A percentile compares a stretch with the other conserved stretches of the same genome.
Evolutionary conservation across 2,329 filamentous ascomycete species (phyloP).

Genomic region (Xylaria multiplex): DNA sequence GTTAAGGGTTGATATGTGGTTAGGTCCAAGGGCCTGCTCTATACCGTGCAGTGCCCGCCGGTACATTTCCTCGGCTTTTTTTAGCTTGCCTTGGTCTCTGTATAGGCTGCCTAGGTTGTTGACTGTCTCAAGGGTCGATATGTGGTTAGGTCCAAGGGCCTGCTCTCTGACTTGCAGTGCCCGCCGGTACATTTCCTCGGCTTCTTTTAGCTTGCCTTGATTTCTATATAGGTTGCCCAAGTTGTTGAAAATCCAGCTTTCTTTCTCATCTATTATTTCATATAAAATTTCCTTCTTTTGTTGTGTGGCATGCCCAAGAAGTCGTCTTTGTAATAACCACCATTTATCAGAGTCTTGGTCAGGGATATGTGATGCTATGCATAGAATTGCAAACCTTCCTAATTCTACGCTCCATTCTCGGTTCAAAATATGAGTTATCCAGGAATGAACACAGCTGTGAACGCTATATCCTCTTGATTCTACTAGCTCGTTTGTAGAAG

Average conservation of each 20-base stretch:
- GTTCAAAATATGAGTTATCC: constrained; percentile 26
- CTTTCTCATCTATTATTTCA: background rate
- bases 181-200: constrained; percentile 46
- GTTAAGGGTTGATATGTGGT: constrained; percentile 12
- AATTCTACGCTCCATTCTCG: background rate
- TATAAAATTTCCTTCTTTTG: background rate
- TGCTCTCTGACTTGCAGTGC: constrained; percentile 42
- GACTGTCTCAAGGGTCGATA: constrained; percentile 7
- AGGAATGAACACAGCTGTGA: constrained; percentile 26
- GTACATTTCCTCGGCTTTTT: constrained; percentile 47
- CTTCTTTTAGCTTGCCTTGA: constrained; percentile 43
- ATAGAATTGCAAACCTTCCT: constrained; percentile 4
- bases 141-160: constrained; percentile 8
- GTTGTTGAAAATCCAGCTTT: constrained; percentile 37
- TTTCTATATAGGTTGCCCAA: constrained; percentile 47
- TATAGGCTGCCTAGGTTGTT: constrained; percentile 11
- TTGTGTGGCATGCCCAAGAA: constrained; percentile 25
- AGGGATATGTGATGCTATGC: constrained; percentile 14
- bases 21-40: background rate
- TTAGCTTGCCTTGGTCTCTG: constrained; percentile 37
- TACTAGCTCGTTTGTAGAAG: background rate
- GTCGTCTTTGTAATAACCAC: constrained; percentile 16
- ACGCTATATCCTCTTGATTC: constrained; percentile 29
- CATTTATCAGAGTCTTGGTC: background rate
- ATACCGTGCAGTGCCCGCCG: constrained; percentile 45